Evolutionary conservation across 2,329 filamentous ascomycete species (phyloP), one percentile per base, ranked within the genome.

Genomic region (Pseudogymnoascus sp.): DNA sequence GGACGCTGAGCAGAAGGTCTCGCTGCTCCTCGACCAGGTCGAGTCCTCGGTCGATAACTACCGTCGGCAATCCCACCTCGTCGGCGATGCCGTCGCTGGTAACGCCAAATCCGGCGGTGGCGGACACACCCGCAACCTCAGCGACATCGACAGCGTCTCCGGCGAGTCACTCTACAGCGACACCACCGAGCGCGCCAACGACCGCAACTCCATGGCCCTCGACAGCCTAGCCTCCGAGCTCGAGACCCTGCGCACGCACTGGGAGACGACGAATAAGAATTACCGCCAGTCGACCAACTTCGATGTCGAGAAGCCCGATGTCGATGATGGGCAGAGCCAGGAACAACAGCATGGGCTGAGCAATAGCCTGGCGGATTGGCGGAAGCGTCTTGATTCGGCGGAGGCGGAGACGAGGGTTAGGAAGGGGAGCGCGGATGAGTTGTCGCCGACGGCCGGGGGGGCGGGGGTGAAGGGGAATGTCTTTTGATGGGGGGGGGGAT

Each of bases 191-290:
- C 79, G 77, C 62, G 79, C 84, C 68, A 79, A 83, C 62, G 82
- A 83, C 68, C 83, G 86, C 61, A 86, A 85, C 62, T 86, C 83
- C 0, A 79, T 87, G 69, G 93, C 93, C 2, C 83, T 99, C 19
- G 95, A 99, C 76, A 95, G 89, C 68, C 84, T 99, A 23, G 93
- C 95, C 10, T 92, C 86, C 67, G 95, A 99, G 78, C 85, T 99
- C 6, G 95, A 99, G 75, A 90, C 90, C 11, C 81, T 99, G 60
- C 86, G 93, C 62, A 90, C 82, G 62, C 93, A 97, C 71, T 99
- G 95, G 95, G 92, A 98, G 78, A 91, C 89, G 41, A 96, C 92
- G 11, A 97, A 93, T 78, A 95, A 96, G 77, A 96, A 91, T 72
- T 97, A 98, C 76, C 89, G 95, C 23, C 79, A 97, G 51, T 87